Conservation (phyloP, 148 eudicot species). For the Chenopodium berlandieri region DNA sequence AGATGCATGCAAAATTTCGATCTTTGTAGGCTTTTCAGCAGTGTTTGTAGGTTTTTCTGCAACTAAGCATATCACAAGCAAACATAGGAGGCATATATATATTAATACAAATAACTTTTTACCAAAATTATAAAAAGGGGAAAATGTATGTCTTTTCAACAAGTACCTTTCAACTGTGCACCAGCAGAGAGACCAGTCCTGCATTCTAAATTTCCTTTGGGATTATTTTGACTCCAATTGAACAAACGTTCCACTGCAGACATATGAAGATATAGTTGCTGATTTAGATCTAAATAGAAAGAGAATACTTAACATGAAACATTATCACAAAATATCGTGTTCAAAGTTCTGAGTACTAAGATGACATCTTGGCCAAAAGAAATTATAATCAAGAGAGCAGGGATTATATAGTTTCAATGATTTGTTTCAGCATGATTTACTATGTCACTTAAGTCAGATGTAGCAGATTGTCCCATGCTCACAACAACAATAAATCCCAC, state of each 20-base stretch:
- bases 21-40: not conserved
- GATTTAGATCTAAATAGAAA: not conserved
- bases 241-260: constrained; percentile 18
- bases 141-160: not conserved
- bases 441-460: too few relatives aligned
- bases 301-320: too few relatives aligned
- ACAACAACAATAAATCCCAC: too few relatives aligned
- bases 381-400: too few relatives aligned
- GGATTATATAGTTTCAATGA: too few relatives aligned
- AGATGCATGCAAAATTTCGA: too few relatives aligned
- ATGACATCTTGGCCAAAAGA: too few relatives aligned
- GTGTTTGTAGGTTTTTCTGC: not conserved
- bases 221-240: constrained; percentile 5
- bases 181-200: not conserved
- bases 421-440: too few relatives aligned
- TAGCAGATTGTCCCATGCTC: too few relatives aligned
- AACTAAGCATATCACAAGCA: not conserved
- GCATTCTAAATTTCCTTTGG: constrained; percentile 5
- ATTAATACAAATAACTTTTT: not conserved
- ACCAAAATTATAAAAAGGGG: not conserved
- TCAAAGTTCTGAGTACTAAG: too few relatives aligned
- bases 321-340: too few relatives aligned
- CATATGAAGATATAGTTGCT: not conserved
- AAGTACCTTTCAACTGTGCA: constrained; percentile 5
- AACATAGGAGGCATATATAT: not conserved